Evolutionary conservation across 1,284 basidiomycete genomes (phyloP).

Genomic region (Coriolopsis trogii): DNA sequence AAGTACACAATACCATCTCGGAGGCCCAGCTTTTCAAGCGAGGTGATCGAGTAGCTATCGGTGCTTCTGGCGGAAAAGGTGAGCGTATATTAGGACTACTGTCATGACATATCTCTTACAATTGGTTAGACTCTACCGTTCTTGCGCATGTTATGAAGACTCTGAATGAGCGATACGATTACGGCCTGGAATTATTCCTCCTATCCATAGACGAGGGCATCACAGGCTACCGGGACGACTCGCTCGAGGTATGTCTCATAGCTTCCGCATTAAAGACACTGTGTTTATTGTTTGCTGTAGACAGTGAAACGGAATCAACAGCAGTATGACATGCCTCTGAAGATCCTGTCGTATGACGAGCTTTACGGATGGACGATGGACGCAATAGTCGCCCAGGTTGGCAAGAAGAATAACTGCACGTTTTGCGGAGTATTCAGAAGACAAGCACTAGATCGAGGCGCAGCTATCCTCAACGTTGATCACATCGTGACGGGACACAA

Average conservation of each 20-base stretch:
- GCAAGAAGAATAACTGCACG: slow-evolving; percentile 98
- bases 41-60: slow-evolving; percentile 97
- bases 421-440: slow-evolving; percentile 98
- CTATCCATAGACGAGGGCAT: slow-evolving; percentile 99
- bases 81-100: not conserved
- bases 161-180: slow-evolving; percentile 92
- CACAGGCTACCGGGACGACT: slow-evolving; percentile 97
- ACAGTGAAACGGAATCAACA: slow-evolving; percentile 97
- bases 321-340: slow-evolving; percentile 94
- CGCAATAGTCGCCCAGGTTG: slow-evolving; percentile 89
- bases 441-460: slow-evolving; percentile 95
- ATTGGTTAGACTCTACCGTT: slow-evolving; percentile 87
- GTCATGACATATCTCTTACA: not conserved
- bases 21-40: slow-evolving; percentile 81
- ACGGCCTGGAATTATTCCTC: slow-evolving; percentile 90
- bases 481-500: slow-evolving; percentile 99
- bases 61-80: slow-evolving; percentile 98
- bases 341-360: slow-evolving; percentile 95
- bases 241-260: slow-evolving; percentile 73
- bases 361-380: slow-evolving; percentile 99
- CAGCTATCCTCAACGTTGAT: slow-evolving; percentile 86
- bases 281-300: slow-evolving; percentile 44
- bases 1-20: slow-evolving; percentile 95
- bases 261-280: not conserved
- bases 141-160: slow-evolving; percentile 97